phyloP scores from a whole-genome alignment of 2,329 filamentous ascomycete genomes.

The Sporothrix inflata region DNA sequence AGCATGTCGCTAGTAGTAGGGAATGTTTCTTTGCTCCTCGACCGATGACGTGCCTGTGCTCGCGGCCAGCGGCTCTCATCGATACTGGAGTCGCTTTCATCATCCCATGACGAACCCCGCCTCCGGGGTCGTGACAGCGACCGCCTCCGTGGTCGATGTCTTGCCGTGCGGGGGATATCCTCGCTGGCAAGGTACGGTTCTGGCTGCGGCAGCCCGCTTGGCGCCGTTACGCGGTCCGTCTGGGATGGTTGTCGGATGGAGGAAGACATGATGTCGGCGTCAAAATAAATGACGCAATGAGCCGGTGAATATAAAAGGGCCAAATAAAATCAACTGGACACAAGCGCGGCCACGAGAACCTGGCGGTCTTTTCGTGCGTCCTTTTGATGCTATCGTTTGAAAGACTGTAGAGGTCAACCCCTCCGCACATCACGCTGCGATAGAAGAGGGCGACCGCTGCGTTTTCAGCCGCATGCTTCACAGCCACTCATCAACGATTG shows the following conservation, averaged over 20 bases:
- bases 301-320: neutral
- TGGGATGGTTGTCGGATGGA: neutral
- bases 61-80: neutral
- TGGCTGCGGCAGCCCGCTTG: neutral
- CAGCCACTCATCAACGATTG: neutral
- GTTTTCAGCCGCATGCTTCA: slow-evolving; percentile 6
- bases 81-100: neutral
- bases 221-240: neutral
- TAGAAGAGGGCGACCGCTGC: neutral
- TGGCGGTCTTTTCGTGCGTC: too few relatives aligned
- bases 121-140: neutral
- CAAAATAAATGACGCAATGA: neutral
- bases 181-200: neutral
- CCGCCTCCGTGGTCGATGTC: neutral
- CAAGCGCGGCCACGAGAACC: too few relatives aligned
- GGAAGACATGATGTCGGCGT: neutral
- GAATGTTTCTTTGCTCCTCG: too few relatives aligned
- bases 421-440: neutral
- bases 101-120: neutral
- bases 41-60: neutral
- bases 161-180: neutral
- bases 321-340: too few relatives aligned
- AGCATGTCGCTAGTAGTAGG: too few relatives aligned
- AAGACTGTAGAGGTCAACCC: neutral
- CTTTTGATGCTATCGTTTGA: neutral